A percentile compares a stretch with the other conserved stretches of the same genome.
Evolutionary conservation across 345 rosid genomes (phyloP).

Genomic region (Brassica rapa): DNA sequence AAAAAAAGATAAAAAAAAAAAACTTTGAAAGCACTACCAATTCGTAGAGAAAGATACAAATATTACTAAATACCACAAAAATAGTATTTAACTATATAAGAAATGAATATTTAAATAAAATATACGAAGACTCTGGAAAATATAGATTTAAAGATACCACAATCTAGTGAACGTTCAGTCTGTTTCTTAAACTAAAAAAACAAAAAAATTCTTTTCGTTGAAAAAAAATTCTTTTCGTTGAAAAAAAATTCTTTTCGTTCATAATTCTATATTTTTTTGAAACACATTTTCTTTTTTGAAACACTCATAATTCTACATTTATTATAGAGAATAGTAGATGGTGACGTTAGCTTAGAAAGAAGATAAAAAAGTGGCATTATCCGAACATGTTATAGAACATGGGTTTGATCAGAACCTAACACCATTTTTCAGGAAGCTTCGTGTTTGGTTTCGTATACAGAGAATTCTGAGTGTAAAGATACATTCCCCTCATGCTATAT

Average conservation of each 20-base stretch:
- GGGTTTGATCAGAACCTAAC: slow-evolving; percentile 45
- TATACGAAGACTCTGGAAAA: not conserved
- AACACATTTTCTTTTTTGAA: no score
- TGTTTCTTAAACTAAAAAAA: not conserved
- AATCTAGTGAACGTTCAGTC: not conserved
- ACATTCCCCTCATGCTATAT: slow-evolving; percentile 29
- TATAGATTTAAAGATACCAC: not conserved
- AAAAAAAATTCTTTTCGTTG: not conserved
- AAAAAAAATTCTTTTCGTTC: no score
- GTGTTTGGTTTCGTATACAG: slow-evolving; percentile 40
- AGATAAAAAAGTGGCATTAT: slow-evolving; percentile 39
- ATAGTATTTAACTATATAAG: not conserved
- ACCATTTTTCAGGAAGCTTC: slow-evolving; percentile 35
- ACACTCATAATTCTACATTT: not conserved
- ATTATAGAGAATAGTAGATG: slow-evolving; percentile 2
- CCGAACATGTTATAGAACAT: slow-evolving; percentile 46
- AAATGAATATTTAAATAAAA: not conserved
- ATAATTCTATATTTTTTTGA: no score
- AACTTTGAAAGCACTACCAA: not conserved
- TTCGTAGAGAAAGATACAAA: not conserved
- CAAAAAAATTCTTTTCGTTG: not conserved
- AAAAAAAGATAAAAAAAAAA: not conserved
- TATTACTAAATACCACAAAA: not conserved
- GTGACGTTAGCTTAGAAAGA: slow-evolving; percentile 21
- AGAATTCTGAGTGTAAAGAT: slow-evolving; percentile 44